phyloP scores from a whole-genome alignment of 805 yeast species.

The Clavispora phyllophila region DNA sequence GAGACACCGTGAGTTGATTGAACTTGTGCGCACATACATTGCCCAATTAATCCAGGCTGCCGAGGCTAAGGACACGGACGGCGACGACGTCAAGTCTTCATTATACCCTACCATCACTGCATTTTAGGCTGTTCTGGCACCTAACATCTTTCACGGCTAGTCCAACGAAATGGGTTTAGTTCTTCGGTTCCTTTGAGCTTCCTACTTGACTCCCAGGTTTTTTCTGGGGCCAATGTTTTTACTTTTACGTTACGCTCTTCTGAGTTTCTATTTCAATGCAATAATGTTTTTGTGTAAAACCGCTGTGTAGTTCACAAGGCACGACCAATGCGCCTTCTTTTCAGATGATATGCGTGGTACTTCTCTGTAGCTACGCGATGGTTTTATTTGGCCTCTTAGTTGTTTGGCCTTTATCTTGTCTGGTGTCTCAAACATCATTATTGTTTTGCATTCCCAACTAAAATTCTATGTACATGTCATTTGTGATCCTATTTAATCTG shows the following conservation, averaged over 20 bases:
- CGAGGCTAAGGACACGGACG: conserved; percentile 1
- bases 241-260: background rate
- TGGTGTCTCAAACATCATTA: background rate
- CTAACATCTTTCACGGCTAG: background rate
- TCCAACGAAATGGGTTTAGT: background rate
- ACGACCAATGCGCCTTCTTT: too few relatives aligned
- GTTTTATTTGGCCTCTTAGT: too few relatives aligned
- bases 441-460: background rate
- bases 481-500: background rate
- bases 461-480: background rate
- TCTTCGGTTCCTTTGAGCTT: conserved; percentile 1
- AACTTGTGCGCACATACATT: conserved; percentile 29
- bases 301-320: too few relatives aligned
- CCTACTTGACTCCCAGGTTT: background rate
- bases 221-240: background rate
- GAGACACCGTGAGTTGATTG: conserved; percentile 34
- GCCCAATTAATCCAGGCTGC: conserved; percentile 13
- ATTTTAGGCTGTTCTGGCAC: conserved; percentile 19
- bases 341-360: too few relatives aligned
- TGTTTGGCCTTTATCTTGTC: too few relatives aligned
- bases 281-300: background rate
- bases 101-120: conserved; percentile 40
- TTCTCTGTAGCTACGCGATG: too few relatives aligned
- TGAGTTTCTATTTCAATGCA: background rate
- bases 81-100: background rate